Evolutionary conservation across 1,284 basidiomycete genomes (phyloP).

Genomic region (Ceratobasidium sp.): DNA sequence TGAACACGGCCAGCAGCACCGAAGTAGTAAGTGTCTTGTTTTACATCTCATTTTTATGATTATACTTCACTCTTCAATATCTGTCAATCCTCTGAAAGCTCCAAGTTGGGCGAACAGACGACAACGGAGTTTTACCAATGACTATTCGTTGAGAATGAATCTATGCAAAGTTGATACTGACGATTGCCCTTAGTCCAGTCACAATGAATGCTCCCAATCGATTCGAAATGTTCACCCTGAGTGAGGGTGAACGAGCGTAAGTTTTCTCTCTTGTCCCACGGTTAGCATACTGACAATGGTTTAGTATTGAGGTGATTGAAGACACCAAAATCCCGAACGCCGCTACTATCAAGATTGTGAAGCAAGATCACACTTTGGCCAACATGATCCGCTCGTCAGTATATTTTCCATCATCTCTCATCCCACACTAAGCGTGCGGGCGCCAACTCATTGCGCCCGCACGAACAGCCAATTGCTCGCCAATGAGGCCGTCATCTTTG

Average conservation of each 20-base stretch:
- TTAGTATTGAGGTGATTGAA: conserved; percentile 90
- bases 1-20: too few species aligned
- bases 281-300: background rate
- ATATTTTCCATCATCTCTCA: conserved; percentile 39
- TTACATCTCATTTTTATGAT: conserved; percentile 51
- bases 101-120: conserved; percentile 47
- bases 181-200: conserved; percentile 49
- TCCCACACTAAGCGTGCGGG: conserved; percentile 24
- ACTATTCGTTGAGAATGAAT: conserved; percentile 41
- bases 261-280: conserved; percentile 52
- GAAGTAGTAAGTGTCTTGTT: background rate
- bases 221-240: conserved; percentile 90
- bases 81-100: conserved; percentile 66
- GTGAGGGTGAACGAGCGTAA: conserved; percentile 92
- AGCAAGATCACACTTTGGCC: conserved; percentile 97
- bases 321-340: conserved; percentile 98
- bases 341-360: conserved; percentile 91
- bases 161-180: conserved; percentile 45
- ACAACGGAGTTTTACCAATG: conserved; percentile 50
- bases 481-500: conserved; percentile 89
- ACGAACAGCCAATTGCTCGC: conserved; percentile 80
- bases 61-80: conserved; percentile 53
- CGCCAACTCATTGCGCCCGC: conserved; percentile 33
- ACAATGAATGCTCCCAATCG: conserved; percentile 93
- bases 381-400: conserved; percentile 95